Evolutionary conservation across 1,284 basidiomycete genomes (phyloP).

Genomic region (Sanghuangporus weigelae): DNA sequence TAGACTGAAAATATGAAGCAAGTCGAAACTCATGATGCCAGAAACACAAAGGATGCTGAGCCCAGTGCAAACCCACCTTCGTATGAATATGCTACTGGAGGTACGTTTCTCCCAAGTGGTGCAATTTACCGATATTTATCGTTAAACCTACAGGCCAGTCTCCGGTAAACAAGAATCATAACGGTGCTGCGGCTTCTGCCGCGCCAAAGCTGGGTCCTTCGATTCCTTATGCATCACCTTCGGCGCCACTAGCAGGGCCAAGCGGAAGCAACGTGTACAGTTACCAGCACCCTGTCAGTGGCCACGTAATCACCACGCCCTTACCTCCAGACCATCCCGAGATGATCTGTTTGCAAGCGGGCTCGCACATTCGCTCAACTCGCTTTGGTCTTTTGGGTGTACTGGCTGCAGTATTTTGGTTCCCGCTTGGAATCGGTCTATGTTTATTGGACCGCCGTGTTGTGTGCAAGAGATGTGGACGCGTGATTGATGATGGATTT

Average conservation of each 20-base stretch:
- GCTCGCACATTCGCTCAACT: constrained; percentile 54
- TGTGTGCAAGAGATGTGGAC: constrained; percentile 55
- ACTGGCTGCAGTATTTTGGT: constrained; percentile 75
- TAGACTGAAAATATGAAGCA: background rate
- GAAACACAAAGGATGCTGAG: background rate
- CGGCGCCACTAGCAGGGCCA: background rate
- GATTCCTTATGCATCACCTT: background rate
- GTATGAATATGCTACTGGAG: constrained; percentile 10
- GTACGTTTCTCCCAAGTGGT: background rate
- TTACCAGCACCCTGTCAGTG: constrained; percentile 42
- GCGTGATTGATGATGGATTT: constrained; percentile 24
- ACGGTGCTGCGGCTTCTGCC: background rate
- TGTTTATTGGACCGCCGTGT: constrained; percentile 69
- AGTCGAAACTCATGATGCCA: background rate
- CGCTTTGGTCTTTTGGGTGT: constrained; percentile 50
- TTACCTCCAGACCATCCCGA: constrained; percentile 72
- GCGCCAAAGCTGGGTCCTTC: background rate
- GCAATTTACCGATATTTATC: background rate
- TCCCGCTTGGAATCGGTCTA: constrained; percentile 69
- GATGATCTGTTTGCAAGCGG: constrained; percentile 75
- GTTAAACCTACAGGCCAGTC: background rate
- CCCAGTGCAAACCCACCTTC: constrained; percentile 2
- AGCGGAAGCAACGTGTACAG: constrained; percentile 31
- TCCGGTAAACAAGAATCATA: background rate
- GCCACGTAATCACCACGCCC: constrained; percentile 43